Percentiles rank a stretch among this genome's conserved stretches.
Evolutionary conservation across 352 stramenopile genomes (phyloP).

Genomic region (Globisporangium abappressorium): DNA sequence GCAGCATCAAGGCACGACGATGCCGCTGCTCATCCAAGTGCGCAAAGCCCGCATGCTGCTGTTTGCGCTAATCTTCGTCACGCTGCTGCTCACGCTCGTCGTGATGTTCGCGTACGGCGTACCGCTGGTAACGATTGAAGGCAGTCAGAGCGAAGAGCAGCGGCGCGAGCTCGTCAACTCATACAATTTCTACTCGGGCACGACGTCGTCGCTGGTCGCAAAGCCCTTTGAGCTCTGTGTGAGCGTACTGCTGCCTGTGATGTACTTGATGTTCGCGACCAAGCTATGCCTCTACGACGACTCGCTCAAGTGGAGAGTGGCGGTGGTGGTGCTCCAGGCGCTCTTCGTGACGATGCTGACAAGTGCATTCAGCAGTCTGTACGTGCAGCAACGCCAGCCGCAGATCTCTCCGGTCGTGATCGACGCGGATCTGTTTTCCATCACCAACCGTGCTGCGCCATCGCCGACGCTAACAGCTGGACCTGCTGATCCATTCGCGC

Average conservation of each 20-base stretch:
- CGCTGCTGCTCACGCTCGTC: conserved; percentile 24
- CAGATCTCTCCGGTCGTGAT: conserved; percentile 27
- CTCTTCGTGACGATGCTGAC: conserved; percentile 33
- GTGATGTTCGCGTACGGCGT: conserved; percentile 29
- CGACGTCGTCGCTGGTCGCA: conserved; percentile 25
- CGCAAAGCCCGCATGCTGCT: conserved; percentile 22
- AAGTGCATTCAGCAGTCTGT: conserved; percentile 44
- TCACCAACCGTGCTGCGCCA: neutral
- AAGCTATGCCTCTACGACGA: conserved; percentile 41
- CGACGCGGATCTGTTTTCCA: conserved; percentile 27
- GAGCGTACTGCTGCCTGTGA: conserved; percentile 37
- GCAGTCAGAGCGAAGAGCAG: conserved; percentile 13
- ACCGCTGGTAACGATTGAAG: conserved; percentile 22
- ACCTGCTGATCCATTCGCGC: conserved; percentile 13
- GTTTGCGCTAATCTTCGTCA: conserved; percentile 22
- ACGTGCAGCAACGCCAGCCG: conserved; percentile 33
- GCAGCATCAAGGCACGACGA: conserved; percentile 8
- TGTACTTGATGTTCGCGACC: conserved; percentile 38
- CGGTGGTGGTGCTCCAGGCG: conserved; percentile 26
- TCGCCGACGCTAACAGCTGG: neutral
- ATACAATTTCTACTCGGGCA: conserved; percentile 59
- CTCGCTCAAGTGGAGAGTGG: conserved; percentile 30
- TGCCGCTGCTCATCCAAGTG: conserved; percentile 28
- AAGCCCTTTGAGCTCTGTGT: conserved; percentile 43
- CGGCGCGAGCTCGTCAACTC: conserved; percentile 23